phyloP scores from a whole-genome alignment of 2,329 filamentous ascomycete genomes.

The Penicillium sp. region DNA sequence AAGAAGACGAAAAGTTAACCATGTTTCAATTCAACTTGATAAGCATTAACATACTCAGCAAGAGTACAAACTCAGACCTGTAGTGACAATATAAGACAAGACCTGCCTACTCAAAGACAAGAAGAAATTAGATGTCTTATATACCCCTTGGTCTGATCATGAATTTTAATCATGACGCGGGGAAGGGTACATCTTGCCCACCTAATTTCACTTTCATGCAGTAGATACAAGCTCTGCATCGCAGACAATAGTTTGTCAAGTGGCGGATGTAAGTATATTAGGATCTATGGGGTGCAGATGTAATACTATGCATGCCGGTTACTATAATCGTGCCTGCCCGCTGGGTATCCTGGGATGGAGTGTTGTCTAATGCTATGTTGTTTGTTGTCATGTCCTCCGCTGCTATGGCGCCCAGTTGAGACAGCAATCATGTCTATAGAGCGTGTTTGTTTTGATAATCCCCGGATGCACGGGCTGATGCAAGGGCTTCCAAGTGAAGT shows the following conservation, averaged over 20 bases:
- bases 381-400: not conserved
- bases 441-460: not conserved
- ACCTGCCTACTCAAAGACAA: not conserved
- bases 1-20: not conserved
- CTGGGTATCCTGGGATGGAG: not conserved
- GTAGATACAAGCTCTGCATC: not conserved
- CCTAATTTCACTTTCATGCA: not conserved
- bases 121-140: conserved; percentile 5
- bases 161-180: not conserved
- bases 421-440: not conserved
- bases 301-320: not conserved
- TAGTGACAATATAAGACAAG: not conserved
- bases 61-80: not conserved
- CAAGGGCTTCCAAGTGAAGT: not conserved
- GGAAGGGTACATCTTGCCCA: not conserved
- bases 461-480: not conserved
- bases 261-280: not conserved
- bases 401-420: not conserved
- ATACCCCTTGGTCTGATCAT: not conserved
- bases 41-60: not conserved
- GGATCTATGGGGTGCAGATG: not conserved
- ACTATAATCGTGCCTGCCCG: not conserved
- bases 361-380: not conserved
- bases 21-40: not conserved
- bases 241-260: no score